phyloP scores from a whole-genome alignment of 305 asterid genomes.

The Striga hermonthica region DNA sequence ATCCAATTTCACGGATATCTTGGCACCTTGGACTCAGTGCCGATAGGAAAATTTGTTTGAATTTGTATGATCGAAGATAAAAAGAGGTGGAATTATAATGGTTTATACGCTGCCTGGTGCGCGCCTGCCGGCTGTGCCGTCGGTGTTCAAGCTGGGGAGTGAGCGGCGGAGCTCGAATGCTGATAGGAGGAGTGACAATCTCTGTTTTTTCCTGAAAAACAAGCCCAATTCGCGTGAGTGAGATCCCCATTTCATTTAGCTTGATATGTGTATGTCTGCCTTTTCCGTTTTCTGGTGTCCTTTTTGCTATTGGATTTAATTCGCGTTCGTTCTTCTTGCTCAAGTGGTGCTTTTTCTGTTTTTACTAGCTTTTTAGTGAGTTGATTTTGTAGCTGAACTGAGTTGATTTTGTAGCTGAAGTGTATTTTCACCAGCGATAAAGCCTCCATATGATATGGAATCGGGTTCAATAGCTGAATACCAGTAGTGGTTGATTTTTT shows the following conservation, averaged over 20 bases:
- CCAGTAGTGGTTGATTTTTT: background rate
- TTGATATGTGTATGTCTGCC: too few relatives aligned
- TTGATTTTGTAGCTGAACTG: conserved; percentile 14
- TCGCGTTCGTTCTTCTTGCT: background rate
- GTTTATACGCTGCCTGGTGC: conserved; percentile 55
- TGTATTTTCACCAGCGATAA: background rate
- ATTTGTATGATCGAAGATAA: background rate
- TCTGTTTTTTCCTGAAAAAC: conserved; percentile 37
- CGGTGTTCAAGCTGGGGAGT: conserved; percentile 40
- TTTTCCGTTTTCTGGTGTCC: too few relatives aligned
- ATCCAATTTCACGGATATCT: conserved; percentile 42
- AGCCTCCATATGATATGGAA: background rate
- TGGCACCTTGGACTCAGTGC: conserved; percentile 45
- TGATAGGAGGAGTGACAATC: conserved; percentile 36
- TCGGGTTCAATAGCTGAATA: background rate
- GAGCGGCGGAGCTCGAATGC: conserved; percentile 36
- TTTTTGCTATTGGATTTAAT: too few relatives aligned
- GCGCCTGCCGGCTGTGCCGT: conserved; percentile 50
- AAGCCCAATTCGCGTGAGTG: conserved; percentile 44
- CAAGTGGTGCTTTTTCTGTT: background rate
- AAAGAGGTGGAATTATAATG: conserved; percentile 34
- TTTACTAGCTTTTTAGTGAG: background rate
- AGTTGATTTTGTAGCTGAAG: conserved; percentile 13
- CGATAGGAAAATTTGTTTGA: conserved; percentile 33
- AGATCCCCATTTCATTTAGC: background rate